phyloP scores from a whole-genome alignment of 2,329 filamentous ascomycete genomes.

The Fusarium cicatricum region DNA sequence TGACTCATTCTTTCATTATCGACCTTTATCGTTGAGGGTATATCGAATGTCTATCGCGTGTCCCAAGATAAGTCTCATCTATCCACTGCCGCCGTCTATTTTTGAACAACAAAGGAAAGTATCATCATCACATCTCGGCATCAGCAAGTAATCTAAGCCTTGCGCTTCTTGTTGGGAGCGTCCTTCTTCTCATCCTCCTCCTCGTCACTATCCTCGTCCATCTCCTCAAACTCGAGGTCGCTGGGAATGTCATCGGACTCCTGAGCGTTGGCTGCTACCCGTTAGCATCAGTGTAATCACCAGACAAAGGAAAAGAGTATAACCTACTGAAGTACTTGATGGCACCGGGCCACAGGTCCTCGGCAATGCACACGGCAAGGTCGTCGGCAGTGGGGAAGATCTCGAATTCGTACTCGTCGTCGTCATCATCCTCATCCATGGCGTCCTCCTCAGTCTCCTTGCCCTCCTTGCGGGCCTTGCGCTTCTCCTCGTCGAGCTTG shows the following conservation, averaged over 20 bases:
- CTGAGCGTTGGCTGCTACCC: slow-evolving; percentile 58
- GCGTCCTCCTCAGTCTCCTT: slow-evolving; percentile 56
- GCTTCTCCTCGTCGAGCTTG: slow-evolving; percentile 67
- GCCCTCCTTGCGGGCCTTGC: slow-evolving; percentile 57
- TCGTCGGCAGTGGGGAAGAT: slow-evolving; percentile 90
- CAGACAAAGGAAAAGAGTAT: background rate
- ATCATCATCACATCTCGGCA: slow-evolving; percentile 4
- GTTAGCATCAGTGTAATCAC: slow-evolving; percentile 46
- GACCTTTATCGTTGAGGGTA: background rate
- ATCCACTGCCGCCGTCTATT: slow-evolving; percentile 31
- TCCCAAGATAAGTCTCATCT: slow-evolving; percentile 13
- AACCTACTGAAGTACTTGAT: slow-evolving; percentile 90
- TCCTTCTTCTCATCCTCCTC: slow-evolving; percentile 56
- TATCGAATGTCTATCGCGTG: slow-evolving; percentile 5
- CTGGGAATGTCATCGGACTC: slow-evolving; percentile 69
- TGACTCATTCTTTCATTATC: slow-evolving; percentile 2
- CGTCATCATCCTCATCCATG: slow-evolving; percentile 64
- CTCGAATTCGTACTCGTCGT: slow-evolving; percentile 74
- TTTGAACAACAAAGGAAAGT: slow-evolving; percentile 30
- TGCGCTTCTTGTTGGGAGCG: slow-evolving; percentile 55
- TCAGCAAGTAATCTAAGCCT: slow-evolving; percentile 43
- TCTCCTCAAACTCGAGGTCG: slow-evolving; percentile 75
- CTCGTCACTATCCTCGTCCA: slow-evolving; percentile 51
- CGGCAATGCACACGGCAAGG: slow-evolving; percentile 79
- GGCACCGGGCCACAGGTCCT: slow-evolving; percentile 89